Conservation (phyloP, 2,329 filamentous ascomycete species). For the Zymoseptoria passerinii region DNA sequence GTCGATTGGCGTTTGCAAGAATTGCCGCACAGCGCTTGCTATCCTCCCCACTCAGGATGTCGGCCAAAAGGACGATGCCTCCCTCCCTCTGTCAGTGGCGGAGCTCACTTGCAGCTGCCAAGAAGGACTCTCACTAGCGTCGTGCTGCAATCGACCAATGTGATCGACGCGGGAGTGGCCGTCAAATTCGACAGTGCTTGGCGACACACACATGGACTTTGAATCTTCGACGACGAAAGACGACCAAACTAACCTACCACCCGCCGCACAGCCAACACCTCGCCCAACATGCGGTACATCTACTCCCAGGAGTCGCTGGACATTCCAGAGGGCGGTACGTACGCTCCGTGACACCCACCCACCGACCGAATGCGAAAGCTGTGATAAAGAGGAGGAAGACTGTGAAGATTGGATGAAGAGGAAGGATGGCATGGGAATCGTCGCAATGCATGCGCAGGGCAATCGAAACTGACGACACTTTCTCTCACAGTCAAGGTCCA, state of each 20-base stretch:
- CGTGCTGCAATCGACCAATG: background rate
- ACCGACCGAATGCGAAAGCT: conserved; percentile 3
- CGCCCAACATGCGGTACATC: conserved; percentile 97
- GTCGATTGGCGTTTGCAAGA: too few species aligned
- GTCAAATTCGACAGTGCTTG: background rate
- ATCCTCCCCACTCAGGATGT: too few species aligned
- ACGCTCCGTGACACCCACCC: conserved; percentile 10
- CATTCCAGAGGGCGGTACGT: conserved; percentile 95
- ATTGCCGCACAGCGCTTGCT: too few species aligned
- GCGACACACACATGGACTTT: background rate
- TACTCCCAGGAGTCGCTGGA: conserved; percentile 92
- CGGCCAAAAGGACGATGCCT: too few species aligned
- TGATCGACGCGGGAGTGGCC: background rate
- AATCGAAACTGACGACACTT: conserved; percentile 15
- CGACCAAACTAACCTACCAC: conserved; percentile 5
- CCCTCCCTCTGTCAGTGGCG: too few species aligned
- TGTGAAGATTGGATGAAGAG: background rate
- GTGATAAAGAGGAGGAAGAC: background rate
- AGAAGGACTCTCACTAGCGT: background rate
- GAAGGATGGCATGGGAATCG: background rate
- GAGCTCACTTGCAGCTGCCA: background rate
- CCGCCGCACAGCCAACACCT: conserved; percentile 7
- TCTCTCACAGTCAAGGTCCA: conserved; percentile 72
- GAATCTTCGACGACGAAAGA: background rate
- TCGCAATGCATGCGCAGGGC: background rate